Percentiles rank a stretch among this genome's conserved stretches.
phyloP scores from a whole-genome alignment of 176 grass and related monocot species.

The Oryza glumipatula region DNA sequence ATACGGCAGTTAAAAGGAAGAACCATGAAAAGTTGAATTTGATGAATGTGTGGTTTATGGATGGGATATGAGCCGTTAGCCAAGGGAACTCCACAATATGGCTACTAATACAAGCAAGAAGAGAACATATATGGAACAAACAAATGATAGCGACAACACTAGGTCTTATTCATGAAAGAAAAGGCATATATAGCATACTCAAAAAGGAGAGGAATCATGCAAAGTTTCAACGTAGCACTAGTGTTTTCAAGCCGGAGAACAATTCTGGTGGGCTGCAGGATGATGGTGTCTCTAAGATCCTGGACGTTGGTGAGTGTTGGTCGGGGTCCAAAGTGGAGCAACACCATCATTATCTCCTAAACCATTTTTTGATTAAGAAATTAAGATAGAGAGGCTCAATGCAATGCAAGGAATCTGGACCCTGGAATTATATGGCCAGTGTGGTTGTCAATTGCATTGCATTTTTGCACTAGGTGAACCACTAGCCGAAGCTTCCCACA shows the following conservation, averaged over 20 bases:
- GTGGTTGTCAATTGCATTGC: neutral
- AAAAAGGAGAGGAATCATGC: neutral
- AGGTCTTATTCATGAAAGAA: neutral
- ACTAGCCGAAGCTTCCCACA: neutral
- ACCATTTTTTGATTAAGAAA: neutral
- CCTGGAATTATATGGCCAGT: neutral
- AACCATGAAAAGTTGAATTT: too few species aligned
- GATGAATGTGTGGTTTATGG: neutral
- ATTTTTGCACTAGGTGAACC: neutral
- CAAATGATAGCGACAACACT: neutral
- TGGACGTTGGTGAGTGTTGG: neutral
- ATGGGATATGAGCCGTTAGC: neutral
- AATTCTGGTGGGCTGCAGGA: neutral
- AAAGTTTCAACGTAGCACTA: neutral
- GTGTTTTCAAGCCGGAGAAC: neutral
- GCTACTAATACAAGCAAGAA: neutral
- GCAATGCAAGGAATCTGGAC: neutral
- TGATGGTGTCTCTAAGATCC: slow-evolving; percentile 20
- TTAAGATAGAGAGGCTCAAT: neutral
- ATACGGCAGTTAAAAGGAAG: too few species aligned
- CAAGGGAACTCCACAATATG: neutral
- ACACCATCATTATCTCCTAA: neutral
- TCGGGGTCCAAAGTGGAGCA: slow-evolving; percentile 7
- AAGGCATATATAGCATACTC: neutral
- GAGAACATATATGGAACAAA: neutral